phyloP scores from a whole-genome alignment of 2,329 filamentous ascomycete genomes.

The Byssoonygena ceratinophila region DNA sequence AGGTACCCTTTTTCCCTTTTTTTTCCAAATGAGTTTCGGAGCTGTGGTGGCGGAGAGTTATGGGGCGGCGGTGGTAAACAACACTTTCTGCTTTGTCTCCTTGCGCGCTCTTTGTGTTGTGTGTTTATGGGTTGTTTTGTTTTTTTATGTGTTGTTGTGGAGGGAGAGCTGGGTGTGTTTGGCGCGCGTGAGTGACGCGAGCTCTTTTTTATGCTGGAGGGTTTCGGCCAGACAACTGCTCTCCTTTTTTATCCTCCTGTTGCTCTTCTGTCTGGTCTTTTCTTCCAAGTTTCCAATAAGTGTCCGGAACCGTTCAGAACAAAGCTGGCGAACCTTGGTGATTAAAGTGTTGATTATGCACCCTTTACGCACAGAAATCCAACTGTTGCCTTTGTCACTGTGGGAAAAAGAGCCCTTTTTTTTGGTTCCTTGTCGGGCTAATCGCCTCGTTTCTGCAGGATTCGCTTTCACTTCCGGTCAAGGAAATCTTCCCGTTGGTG shows the following conservation, averaged over 20 bases:
- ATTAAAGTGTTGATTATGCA: neutral
- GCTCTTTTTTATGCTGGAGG: neutral
- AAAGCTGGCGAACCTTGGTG: neutral
- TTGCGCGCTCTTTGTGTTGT: neutral
- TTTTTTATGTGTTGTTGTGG: neutral
- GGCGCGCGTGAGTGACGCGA: neutral
- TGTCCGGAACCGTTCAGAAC: neutral
- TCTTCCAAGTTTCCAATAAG: neutral
- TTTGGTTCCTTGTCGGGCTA: neutral
- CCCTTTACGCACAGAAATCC: neutral
- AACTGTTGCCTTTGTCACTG: neutral
- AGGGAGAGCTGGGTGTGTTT: neutral
- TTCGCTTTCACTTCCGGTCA: constrained; percentile 1
- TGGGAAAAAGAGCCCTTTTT: neutral
- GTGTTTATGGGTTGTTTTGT: neutral
- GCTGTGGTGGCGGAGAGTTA: neutral
- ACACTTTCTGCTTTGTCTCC: neutral
- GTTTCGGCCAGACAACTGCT: neutral
- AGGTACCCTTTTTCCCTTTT: neutral
- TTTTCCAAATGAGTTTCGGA: neutral
- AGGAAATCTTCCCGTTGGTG: constrained; percentile 7
- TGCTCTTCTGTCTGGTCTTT: neutral
- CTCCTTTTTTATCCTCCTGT: neutral
- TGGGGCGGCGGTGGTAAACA: neutral
- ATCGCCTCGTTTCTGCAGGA: neutral